These are phyloP conservation scores for Lepiota brunneoincarnata DNA, from an alignment of 768 basidiomycete species.

Conservation along the genomic window DNA sequence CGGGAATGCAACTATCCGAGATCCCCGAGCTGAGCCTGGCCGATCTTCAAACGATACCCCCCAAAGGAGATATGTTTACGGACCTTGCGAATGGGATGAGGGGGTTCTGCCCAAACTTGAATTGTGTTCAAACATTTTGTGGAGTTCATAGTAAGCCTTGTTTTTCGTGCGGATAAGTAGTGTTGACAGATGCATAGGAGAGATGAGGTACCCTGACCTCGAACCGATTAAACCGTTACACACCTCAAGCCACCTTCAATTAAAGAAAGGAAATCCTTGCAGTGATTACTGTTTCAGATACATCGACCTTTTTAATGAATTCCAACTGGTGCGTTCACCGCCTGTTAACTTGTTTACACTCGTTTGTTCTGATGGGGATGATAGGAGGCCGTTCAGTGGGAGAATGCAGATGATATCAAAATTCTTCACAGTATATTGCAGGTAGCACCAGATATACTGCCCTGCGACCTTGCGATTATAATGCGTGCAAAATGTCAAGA, in stretches of 20 bases:
- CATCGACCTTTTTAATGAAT: constrained; percentile 1
- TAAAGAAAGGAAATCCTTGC: constrained; percentile 6
- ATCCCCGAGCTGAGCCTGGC: constrained; percentile 8
- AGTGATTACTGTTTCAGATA: constrained; percentile 8
- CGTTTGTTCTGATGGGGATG: neutral
- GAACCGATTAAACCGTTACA: neutral
- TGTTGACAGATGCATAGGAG: neutral
- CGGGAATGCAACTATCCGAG: constrained; percentile 19
- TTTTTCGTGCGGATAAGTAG: neutral
- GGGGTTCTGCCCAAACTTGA: constrained; percentile 44
- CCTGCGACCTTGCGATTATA: constrained; percentile 55
- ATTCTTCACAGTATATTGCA: constrained; percentile 37
- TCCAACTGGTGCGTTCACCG: neutral
- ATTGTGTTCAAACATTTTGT: constrained; percentile 41
- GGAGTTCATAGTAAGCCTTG: constrained; percentile 29
- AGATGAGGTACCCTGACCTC: neutral
- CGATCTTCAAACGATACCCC: constrained; percentile 14
- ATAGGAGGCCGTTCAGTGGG: constrained; percentile 32
- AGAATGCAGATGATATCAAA: constrained; percentile 31
- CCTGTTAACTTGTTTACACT: neutral
- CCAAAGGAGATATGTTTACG: constrained; percentile 24
- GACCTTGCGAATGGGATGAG: constrained; percentile 29
- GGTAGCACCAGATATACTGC: constrained; percentile 39
- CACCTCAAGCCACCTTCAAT: neutral
- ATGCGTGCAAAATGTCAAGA: constrained; percentile 60